phyloP scores from a whole-genome alignment of 1,284 basidiomycete species.

The Cryptococcus sp. region DNA sequence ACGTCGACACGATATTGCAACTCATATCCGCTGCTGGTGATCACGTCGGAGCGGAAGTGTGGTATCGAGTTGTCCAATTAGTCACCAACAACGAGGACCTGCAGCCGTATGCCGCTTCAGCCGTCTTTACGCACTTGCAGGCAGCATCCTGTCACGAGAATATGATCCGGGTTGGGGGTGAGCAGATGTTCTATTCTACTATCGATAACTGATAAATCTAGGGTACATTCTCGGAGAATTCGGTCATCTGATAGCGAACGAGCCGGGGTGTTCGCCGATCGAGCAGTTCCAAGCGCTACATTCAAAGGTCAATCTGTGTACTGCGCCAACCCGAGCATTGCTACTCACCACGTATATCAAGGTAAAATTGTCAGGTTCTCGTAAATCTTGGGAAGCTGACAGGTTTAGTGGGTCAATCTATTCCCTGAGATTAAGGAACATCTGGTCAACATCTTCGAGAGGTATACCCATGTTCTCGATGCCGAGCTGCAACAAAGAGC shows the following conservation, averaged over 20 bases:
- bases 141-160: constrained; percentile 91
- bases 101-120: constrained; percentile 88
- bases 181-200: no score
- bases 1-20: constrained; percentile 92
- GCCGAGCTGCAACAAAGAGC: constrained; percentile 96
- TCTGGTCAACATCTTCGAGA: constrained; percentile 89
- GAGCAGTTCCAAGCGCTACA: constrained; percentile 95
- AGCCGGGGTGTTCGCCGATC: constrained; percentile 82
- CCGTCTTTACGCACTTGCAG: constrained; percentile 87
- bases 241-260: constrained; percentile 94
- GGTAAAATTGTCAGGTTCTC: constrained; percentile 45
- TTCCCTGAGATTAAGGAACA: constrained; percentile 98
- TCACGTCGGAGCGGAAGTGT: constrained; percentile 97
- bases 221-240: constrained; percentile 97
- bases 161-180: constrained; percentile 92
- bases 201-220: constrained; percentile 27
- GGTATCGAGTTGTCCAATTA: constrained; percentile 98
- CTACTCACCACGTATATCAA: constrained; percentile 97
- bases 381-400: not conserved
- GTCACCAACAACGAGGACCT: constrained; percentile 98
- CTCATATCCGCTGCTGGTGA: constrained; percentile 95
- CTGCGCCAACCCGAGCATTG: constrained; percentile 84
- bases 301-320: constrained; percentile 91
- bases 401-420: constrained; percentile 66
- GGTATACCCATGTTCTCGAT: constrained; percentile 97